A percentile compares a stretch with the other conserved stretches of the same genome.
Evolutionary conservation across 2,329 filamentous ascomycete genomes (phyloP).

Genomic region (Alternaria sp.): DNA sequence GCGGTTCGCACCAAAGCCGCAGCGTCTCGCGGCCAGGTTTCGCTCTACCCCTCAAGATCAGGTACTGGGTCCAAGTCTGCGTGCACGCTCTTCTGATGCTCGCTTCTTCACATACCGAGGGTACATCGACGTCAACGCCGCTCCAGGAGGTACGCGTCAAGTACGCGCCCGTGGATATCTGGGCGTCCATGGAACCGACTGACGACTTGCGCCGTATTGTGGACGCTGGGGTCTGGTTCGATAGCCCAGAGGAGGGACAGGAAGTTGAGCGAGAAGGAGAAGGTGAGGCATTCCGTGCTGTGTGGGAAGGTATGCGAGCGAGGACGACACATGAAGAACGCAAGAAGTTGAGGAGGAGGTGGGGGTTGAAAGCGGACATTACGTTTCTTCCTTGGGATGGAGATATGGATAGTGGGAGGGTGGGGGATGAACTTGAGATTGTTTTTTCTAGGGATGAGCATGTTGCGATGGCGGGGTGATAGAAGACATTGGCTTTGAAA

Average conservation of each 20-base stretch:
- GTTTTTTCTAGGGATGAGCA: slow-evolving; percentile 32
- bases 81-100: slow-evolving; percentile 44
- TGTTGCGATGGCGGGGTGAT: not conserved
- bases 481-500: not conserved
- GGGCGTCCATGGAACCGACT: slow-evolving; percentile 46
- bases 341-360: slow-evolving; percentile 12
- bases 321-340: slow-evolving; percentile 17
- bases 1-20: slow-evolving; percentile 33
- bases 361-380: slow-evolving; percentile 28
- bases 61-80: slow-evolving; percentile 46
- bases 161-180: slow-evolving; percentile 47
- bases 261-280: slow-evolving; percentile 35
- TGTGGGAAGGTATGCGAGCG: slow-evolving; percentile 35
- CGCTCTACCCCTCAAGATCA: slow-evolving; percentile 41
- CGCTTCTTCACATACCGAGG: not conserved
- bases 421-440: slow-evolving; percentile 48
- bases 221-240: slow-evolving; percentile 42
- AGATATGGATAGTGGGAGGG: slow-evolving; percentile 38
- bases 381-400: slow-evolving; percentile 44
- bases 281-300: slow-evolving; percentile 44
- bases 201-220: slow-evolving; percentile 41
- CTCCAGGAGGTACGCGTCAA: slow-evolving; percentile 37
- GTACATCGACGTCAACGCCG: not conserved
- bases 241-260: slow-evolving; percentile 24
- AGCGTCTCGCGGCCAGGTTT: slow-evolving; percentile 31